Conservation (phyloP, 495 filamentous ascomycete genomes). For the Talaromyces nanjingensis region DNA sequence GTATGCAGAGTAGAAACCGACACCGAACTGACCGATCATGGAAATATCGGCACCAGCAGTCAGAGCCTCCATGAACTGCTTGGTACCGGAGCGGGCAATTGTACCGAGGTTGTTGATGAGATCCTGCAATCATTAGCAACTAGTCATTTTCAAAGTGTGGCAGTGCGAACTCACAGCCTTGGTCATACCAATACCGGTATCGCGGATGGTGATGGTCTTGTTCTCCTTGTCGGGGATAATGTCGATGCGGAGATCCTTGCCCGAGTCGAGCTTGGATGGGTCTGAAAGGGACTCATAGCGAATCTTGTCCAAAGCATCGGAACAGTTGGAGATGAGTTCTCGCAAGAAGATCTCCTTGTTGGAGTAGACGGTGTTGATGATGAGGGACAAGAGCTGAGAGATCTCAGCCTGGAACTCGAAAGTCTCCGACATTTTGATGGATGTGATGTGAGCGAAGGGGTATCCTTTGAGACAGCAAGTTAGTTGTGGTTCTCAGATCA, state of each 20-base stretch:
- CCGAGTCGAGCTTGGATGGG: conserved; percentile 88
- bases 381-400: conserved; percentile 97
- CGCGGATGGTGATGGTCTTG: conserved; percentile 94
- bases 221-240: conserved; percentile 93
- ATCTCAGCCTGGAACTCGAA: conserved; percentile 99
- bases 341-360: conserved; percentile 99
- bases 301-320: conserved; percentile 99
- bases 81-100: conserved; percentile 96
- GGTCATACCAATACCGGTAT: conserved; percentile 99
- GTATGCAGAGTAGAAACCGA: conserved; percentile 99
- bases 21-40: conserved; percentile 99
- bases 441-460: conserved; percentile 3
- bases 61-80: conserved; percentile 99
- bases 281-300: conserved; percentile 96
- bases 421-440: conserved; percentile 50
- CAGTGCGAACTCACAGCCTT: conserved; percentile 72
- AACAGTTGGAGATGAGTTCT: conserved; percentile 95
- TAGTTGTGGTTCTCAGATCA: neutral
- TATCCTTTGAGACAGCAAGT: neutral
- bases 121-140: conserved; percentile 50
- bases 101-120: conserved; percentile 99
- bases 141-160: neutral
- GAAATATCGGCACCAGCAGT: conserved; percentile 98
- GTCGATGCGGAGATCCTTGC: conserved; percentile 96
- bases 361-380: conserved; percentile 99